These are phyloP conservation scores for Simplicillium aogashimaense DNA, from an alignment of 2,329 filamentous ascomycete genomes.

Conservation along the genomic window DNA sequence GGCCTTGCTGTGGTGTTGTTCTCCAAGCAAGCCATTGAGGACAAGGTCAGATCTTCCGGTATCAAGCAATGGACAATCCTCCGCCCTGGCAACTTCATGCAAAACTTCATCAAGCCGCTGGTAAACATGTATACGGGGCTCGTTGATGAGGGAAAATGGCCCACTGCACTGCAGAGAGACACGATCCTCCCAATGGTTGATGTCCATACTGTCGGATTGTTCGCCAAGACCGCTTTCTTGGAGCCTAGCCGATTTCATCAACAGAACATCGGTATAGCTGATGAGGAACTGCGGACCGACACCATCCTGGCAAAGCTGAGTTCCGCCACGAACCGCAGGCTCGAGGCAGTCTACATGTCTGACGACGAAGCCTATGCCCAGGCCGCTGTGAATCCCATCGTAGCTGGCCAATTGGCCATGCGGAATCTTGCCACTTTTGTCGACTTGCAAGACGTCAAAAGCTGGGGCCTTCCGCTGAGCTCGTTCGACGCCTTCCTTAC, in stretches of 20 bases:
- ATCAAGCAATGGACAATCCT: slow-evolving; percentile 37
- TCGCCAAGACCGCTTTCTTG: slow-evolving; percentile 31
- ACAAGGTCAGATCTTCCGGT: slow-evolving; percentile 20
- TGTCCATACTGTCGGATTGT: slow-evolving; percentile 34
- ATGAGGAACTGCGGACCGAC: slow-evolving; percentile 25
- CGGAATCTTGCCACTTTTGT: slow-evolving; percentile 23
- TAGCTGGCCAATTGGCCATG: slow-evolving; percentile 25
- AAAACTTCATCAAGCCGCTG: slow-evolving; percentile 34
- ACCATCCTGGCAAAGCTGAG: slow-evolving; percentile 26
- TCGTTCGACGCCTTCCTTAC: slow-evolving; percentile 30
- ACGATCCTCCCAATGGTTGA: slow-evolving; percentile 32
- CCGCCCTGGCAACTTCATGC: slow-evolving; percentile 40
- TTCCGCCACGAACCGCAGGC: slow-evolving; percentile 18
- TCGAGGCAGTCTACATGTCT: slow-evolving; percentile 27
- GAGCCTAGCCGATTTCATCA: slow-evolving; percentile 28
- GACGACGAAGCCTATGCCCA: slow-evolving; percentile 27
- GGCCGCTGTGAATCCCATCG: slow-evolving; percentile 23
- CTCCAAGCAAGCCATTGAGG: slow-evolving; percentile 32
- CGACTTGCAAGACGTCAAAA: slow-evolving; percentile 21
- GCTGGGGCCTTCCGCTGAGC: slow-evolving; percentile 29
- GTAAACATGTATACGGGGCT: slow-evolving; percentile 29
- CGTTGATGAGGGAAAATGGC: slow-evolving; percentile 24
- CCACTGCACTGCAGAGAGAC: slow-evolving; percentile 22
- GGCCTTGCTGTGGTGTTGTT: slow-evolving; percentile 19
- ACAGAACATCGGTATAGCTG: slow-evolving; percentile 28